Evolutionary conservation across 2,329 filamentous ascomycete species (phyloP).

Genomic region (Nemania sp.): DNA sequence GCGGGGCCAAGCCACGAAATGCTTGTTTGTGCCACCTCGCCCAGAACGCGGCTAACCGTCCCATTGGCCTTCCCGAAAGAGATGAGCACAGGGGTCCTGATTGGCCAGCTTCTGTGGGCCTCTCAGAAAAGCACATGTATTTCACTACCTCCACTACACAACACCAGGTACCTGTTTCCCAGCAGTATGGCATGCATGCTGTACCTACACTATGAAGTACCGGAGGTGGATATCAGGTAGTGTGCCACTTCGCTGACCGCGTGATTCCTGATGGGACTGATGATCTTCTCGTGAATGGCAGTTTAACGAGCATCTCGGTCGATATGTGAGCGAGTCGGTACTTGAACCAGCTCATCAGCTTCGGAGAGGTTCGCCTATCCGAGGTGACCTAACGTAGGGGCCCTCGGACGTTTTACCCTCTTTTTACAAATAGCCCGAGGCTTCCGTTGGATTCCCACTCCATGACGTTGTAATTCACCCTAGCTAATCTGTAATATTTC

Average conservation of each 20-base stretch:
- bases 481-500: not conserved
- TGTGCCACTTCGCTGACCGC: slow-evolving; percentile 8
- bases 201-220: not conserved
- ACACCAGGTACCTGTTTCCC: no score
- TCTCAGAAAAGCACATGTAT: no score
- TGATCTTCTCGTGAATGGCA: slow-evolving; percentile 4
- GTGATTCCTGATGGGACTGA: slow-evolving; percentile 6
- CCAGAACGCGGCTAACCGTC: not conserved
- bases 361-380: not conserved
- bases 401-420: not conserved
- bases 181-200: not conserved
- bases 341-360: not conserved
- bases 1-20: slow-evolving; percentile 13
- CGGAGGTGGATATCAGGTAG: not conserved
- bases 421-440: not conserved
- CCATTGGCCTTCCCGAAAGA: slow-evolving; percentile 16
- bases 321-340: not conserved
- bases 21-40: slow-evolving; percentile 21
- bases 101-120: not conserved
- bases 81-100: slow-evolving; percentile 4
- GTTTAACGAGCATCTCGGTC: not conserved
- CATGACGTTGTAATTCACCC: slow-evolving; percentile 1
- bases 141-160: no score
- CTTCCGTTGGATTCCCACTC: not conserved
- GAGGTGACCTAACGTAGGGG: not conserved